Evolutionary conservation across 768 basidiomycete genomes (phyloP).

Genomic region (Tephrocybe sp.): DNA sequence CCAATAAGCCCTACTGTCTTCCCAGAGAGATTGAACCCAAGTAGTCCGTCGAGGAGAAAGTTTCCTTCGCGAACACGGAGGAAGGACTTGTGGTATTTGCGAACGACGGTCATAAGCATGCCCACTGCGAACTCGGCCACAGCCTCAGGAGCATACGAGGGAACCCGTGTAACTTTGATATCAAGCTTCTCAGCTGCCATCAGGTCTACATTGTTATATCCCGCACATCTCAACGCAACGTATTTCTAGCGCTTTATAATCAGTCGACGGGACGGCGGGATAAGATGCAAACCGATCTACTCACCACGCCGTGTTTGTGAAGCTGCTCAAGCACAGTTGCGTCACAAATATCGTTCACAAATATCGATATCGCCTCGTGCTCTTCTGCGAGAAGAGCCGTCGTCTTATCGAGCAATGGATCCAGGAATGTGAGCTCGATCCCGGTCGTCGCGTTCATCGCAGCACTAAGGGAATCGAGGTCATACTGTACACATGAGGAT

Average conservation of each 20-base stretch:
- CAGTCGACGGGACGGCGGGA: neutral
- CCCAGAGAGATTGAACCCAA: conserved; percentile 40
- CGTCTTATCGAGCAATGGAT: conserved; percentile 33
- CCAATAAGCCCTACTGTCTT: conserved; percentile 47
- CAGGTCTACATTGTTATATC: conserved; percentile 44
- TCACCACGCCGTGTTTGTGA: conserved; percentile 34
- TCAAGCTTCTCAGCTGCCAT: conserved; percentile 25
- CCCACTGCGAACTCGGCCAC: conserved; percentile 46
- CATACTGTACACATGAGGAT: conserved; percentile 28
- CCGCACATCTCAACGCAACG: conserved; percentile 40
- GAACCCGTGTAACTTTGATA: conserved; percentile 40
- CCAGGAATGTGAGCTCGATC: conserved; percentile 36
- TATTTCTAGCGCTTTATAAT: conserved; percentile 30
- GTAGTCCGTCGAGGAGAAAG: conserved; percentile 43
- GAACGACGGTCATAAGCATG: conserved; percentile 45
- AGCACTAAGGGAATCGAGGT: conserved; percentile 31
- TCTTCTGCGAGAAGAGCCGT: conserved; percentile 36
- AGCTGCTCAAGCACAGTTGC: conserved; percentile 32
- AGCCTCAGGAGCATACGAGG: conserved; percentile 44
- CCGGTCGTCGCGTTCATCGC: conserved; percentile 26
- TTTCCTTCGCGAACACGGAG: conserved; percentile 46
- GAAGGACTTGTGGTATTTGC: conserved; percentile 47
- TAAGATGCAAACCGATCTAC: conserved; percentile 11
- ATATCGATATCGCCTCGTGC: conserved; percentile 40
- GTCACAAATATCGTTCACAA: conserved; percentile 44